Evolutionary conservation across 257 asterid species (phyloP).

Genomic region (Anisodus tanguticus): DNA sequence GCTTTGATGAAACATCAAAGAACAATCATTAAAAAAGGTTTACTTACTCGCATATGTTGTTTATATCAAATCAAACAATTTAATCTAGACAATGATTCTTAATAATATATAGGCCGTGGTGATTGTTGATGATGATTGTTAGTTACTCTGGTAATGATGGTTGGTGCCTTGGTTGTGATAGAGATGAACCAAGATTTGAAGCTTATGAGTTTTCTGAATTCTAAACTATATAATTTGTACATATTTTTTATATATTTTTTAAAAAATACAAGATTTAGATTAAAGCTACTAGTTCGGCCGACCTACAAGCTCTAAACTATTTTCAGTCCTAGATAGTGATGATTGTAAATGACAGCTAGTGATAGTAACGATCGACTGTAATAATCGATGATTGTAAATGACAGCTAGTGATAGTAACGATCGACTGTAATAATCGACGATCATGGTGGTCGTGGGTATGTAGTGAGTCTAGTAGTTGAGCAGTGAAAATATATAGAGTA

Average conservation of each 20-base stretch:
- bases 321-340: background rate
- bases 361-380: background rate
- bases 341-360: background rate
- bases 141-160: no score
- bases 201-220: no score
- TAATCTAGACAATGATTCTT: background rate
- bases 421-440: no score
- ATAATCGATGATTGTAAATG: background rate
- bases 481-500: no score
- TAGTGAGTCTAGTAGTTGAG: no score
- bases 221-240: no score
- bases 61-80: background rate
- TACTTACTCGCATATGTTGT: fast-evolving
- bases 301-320: no score
- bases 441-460: background rate
- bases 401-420: background rate
- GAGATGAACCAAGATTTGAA: no score
- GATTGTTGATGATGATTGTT: background rate
- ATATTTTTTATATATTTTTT: no score
- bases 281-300: no score
- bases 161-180: background rate
- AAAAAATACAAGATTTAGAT: no score
- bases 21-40: background rate
- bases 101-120: background rate
- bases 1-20: background rate